Evolutionary conservation across 495 filamentous ascomycete genomes (phyloP).

Genomic region (Xylaria flabelliformis): DNA sequence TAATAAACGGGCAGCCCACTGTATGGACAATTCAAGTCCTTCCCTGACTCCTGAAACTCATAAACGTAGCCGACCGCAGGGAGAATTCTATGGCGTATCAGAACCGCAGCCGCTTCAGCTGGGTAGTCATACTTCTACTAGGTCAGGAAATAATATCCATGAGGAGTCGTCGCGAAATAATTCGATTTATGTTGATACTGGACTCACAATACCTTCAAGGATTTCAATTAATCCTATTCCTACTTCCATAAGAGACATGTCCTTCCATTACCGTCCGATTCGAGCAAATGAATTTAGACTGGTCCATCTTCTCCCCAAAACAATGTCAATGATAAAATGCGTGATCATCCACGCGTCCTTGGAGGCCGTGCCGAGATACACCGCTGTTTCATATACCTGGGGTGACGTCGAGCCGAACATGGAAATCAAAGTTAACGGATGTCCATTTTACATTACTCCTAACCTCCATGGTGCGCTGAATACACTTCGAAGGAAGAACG

Average conservation of each 20-base stretch:
- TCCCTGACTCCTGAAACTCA: neutral
- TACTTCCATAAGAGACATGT: neutral
- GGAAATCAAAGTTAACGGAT: neutral
- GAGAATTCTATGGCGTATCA: neutral
- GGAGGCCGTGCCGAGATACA: neutral
- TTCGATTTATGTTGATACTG: neutral
- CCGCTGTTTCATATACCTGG: constrained; percentile 4
- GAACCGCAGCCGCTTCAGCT: neutral
- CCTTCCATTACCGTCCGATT: neutral
- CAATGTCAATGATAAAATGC: neutral
- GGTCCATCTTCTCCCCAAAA: neutral
- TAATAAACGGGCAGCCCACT: too few species aligned
- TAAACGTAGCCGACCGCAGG: neutral
- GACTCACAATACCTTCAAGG: neutral
- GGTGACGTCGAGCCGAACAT: neutral
- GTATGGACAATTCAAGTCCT: neutral
- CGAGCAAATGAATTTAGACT: neutral
- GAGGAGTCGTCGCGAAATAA: neutral
- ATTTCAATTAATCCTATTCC: neutral
- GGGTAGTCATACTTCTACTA: neutral
- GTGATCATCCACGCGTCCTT: neutral
- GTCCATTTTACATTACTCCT: neutral
- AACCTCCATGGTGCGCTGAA: neutral
- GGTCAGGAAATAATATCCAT: neutral
- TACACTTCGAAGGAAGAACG: neutral